A percentile compares a stretch with the other conserved stretches of the same genome.
These are phyloP conservation scores for Rhynchospora breviuscula DNA, from an alignment of 176 grass and related monocot genomes.

Conservation along the genomic window DNA sequence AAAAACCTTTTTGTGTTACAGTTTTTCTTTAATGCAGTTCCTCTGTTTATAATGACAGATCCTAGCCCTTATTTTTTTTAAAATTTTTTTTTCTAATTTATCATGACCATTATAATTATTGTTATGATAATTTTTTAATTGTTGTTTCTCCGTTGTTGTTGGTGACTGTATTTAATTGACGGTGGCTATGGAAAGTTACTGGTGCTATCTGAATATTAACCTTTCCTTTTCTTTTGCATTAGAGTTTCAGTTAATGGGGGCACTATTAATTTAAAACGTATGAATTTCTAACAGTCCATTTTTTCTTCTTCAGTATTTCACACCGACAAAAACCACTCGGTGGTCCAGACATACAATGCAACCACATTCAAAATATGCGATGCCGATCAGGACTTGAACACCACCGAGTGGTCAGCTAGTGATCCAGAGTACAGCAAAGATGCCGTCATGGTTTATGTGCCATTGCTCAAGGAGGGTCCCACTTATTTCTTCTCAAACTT, in stretches of 20 bases:
- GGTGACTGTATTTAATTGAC: neutral
- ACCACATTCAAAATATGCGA: constrained; percentile 82
- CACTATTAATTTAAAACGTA: neutral
- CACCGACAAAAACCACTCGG: constrained; percentile 95
- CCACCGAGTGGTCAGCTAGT: constrained; percentile 63
- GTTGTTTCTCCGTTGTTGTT: neutral
- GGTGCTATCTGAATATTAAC: neutral
- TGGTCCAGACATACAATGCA: constrained; percentile 79
- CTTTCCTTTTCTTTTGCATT: neutral
- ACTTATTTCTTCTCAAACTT: constrained; percentile 82
- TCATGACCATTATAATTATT: neutral
- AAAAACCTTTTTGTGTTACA: neutral
- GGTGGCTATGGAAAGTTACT: neutral
- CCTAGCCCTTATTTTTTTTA: neutral
- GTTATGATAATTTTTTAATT: no score
- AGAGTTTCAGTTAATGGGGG: neutral
- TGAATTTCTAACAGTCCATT: neutral
- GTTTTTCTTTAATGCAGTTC: neutral
- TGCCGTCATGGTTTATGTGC: constrained; percentile 60
- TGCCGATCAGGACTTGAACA: constrained; percentile 53
- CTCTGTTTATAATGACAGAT: neutral
- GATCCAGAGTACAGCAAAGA: constrained; percentile 79
- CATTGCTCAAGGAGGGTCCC: constrained; percentile 62
- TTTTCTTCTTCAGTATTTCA: constrained; percentile 61
- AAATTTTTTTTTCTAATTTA: neutral